These are phyloP conservation scores for Monilinia fructigena DNA, from an alignment of 2,329 filamentous ascomycete species.

Conservation along the genomic window DNA sequence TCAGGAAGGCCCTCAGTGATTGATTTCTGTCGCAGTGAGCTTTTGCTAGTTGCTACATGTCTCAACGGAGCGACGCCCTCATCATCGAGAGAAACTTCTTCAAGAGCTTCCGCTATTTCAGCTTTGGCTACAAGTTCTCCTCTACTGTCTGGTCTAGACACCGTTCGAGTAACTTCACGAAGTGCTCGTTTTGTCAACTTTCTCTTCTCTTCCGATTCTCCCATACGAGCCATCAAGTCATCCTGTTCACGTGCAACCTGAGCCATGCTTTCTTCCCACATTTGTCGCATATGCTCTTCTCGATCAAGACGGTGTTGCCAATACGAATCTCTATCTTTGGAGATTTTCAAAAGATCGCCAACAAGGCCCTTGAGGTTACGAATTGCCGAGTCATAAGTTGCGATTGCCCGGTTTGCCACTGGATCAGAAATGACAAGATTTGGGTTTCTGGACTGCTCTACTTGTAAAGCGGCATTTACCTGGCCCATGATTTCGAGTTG, in stretches of 20 bases:
- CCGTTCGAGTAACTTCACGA: slow-evolving; percentile 72
- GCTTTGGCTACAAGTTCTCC: slow-evolving; percentile 27
- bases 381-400: slow-evolving; percentile 86
- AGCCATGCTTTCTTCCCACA: slow-evolving; percentile 99
- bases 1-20: slow-evolving; percentile 66
- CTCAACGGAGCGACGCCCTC: slow-evolving; percentile 38
- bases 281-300: slow-evolving; percentile 84
- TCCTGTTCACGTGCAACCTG: slow-evolving; percentile 94
- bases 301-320: slow-evolving; percentile 95
- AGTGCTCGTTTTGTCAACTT: slow-evolving; percentile 86
- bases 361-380: slow-evolving; percentile 82
- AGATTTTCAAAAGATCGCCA: slow-evolving; percentile 85
- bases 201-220: slow-evolving; percentile 85
- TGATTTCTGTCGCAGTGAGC: slow-evolving; percentile 56
- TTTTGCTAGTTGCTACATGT: slow-evolving; percentile 46
- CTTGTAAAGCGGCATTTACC: slow-evolving; percentile 77
- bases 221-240: slow-evolving; percentile 80
- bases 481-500: slow-evolving; percentile 88
- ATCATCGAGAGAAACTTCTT: slow-evolving; percentile 42
- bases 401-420: slow-evolving; percentile 71
- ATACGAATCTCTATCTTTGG: slow-evolving; percentile 88
- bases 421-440: slow-evolving; percentile 72
- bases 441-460: slow-evolving; percentile 69
- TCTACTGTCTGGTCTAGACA: slow-evolving; percentile 48
- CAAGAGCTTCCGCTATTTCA: slow-evolving; percentile 41